phyloP scores from a whole-genome alignment of 805 yeast genomes.

The Candida caryicola region DNA sequence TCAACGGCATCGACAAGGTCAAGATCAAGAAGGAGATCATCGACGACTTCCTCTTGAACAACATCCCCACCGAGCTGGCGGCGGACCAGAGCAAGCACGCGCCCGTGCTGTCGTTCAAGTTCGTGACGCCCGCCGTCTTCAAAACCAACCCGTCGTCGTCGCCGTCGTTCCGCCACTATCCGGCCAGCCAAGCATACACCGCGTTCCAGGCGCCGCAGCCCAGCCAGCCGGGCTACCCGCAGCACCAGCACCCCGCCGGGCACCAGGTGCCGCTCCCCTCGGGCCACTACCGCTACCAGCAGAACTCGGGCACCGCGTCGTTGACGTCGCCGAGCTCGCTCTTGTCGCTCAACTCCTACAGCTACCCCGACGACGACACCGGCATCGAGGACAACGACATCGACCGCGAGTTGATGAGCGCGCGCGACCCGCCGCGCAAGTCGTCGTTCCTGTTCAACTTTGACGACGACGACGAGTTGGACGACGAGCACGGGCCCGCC shows the following conservation, averaged over 20 bases:
- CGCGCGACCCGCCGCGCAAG: conserved; percentile 1
- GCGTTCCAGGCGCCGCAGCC: neutral
- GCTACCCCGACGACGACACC: conserved; percentile 18
- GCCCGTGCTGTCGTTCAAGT: conserved; percentile 9
- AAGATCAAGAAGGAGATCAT: conserved; percentile 39
- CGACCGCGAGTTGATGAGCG: neutral
- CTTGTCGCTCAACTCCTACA: conserved; percentile 30
- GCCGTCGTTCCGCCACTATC: neutral
- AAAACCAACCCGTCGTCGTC: conserved; percentile 4
- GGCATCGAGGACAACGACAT: conserved; percentile 9
- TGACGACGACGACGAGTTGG: conserved; percentile 14
- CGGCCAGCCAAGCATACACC: neutral
- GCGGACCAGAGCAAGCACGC: neutral
- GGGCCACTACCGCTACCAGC: conserved; percentile 9
- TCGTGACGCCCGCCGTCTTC: conserved; percentile 13
- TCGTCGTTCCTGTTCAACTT: conserved; percentile 2
- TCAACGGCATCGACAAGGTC: conserved; percentile 14
- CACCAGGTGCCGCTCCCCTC: conserved; percentile 6
- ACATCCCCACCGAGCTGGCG: conserved; percentile 25
- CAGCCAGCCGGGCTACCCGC: conserved; percentile 1
- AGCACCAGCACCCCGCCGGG: conserved; percentile 3
- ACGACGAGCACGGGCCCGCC: conserved; percentile 4
- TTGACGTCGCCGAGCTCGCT: conserved; percentile 37
- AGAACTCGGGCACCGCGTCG: conserved; percentile 13
- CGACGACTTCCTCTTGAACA: conserved; percentile 37